Evolutionary conservation across 371 early-diverging fungal species (phyloP), one percentile per base, ranked within the genome.

Genomic region (Batkoa obscura): DNA sequence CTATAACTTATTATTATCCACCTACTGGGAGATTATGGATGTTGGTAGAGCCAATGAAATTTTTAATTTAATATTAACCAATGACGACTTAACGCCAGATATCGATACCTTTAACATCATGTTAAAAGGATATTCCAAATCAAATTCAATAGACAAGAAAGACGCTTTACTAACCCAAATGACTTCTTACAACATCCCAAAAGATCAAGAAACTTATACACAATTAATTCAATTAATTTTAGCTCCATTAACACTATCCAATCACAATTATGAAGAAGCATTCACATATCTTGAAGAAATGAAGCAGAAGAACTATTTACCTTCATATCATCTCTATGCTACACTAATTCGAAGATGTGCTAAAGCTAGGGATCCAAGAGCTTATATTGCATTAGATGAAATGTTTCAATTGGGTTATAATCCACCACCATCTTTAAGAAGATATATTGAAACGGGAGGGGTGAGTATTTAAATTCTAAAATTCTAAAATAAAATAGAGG

Each of bases 251-350:
- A 23, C 23, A 23, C 23, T 23, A 23, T 74, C 76, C 62, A 55
- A 52, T 49, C 65, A 60, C 51, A 66, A 79, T 59, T 85, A 84
- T 54, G 86, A 85, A 60, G 79, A 80, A 38, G 85, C 83, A 31
- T 86, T 86, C 59, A 63, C 66, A 48, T 85, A 82, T 43, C 70
- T 86, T 51, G 84, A 85, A 60, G 77, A 82, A 60, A 81, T 84
- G 82, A 81, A 81, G 70, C 64, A 73, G 23, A 71, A 75, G 45
- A 72, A 72, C 53, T 75, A 80, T 43, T 69, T 75, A 49, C 87
- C 87, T n/a, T 66, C 72, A 0, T 67, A 70, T 56, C 35, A 59
- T 0, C 70, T 74, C 9, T 83, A 84, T 57, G 64, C 69, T 4
- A 60, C 58, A 3, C 62, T 86, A 9, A 76, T 76, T 33, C 64